phyloP scores from a whole-genome alignment of 1,284 basidiomycete species.

The Leccinum variabile region DNA sequence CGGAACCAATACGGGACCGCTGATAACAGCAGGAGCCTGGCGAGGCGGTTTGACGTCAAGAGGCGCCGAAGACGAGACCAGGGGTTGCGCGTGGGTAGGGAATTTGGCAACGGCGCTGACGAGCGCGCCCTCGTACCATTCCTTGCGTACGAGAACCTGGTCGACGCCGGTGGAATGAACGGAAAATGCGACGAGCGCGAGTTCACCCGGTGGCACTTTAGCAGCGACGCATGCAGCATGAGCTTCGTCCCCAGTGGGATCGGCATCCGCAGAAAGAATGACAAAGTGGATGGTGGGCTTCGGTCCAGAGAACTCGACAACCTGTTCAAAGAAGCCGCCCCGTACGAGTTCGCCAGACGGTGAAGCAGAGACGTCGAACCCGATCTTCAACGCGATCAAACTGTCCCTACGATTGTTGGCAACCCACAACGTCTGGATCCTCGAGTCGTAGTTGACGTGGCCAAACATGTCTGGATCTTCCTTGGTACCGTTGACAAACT shows the following conservation, averaged over 20 bases:
- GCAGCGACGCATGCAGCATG: constrained; percentile 78
- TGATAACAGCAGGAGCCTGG: constrained; percentile 30
- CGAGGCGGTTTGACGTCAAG: constrained; percentile 41
- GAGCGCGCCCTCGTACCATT: constrained; percentile 70
- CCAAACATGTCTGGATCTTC: constrained; percentile 82
- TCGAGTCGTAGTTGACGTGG: constrained; percentile 76
- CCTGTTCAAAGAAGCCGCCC: constrained; percentile 70
- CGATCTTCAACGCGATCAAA: constrained; percentile 74
- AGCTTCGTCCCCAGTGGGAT: constrained; percentile 75
- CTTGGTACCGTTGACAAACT: constrained; percentile 65
- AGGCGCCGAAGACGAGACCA: constrained; percentile 17
- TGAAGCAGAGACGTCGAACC: constrained; percentile 58
- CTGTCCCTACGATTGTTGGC: constrained; percentile 81
- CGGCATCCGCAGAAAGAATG: constrained; percentile 75
- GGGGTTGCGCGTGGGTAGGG: not conserved
- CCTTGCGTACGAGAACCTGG: constrained; percentile 77
- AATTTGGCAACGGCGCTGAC: not conserved
- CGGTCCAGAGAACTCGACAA: constrained; percentile 78
- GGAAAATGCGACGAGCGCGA: constrained; percentile 79
- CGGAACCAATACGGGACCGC: constrained; percentile 14
- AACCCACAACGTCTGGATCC: constrained; percentile 81
- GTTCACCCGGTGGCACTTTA: constrained; percentile 69
- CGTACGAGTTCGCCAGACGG: constrained; percentile 56
- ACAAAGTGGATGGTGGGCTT: constrained; percentile 84
- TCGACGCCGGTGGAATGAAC: constrained; percentile 82